phyloP scores from a whole-genome alignment of 2,329 filamentous ascomycete species.

The Stachybotrys chlorohalonatus region DNA sequence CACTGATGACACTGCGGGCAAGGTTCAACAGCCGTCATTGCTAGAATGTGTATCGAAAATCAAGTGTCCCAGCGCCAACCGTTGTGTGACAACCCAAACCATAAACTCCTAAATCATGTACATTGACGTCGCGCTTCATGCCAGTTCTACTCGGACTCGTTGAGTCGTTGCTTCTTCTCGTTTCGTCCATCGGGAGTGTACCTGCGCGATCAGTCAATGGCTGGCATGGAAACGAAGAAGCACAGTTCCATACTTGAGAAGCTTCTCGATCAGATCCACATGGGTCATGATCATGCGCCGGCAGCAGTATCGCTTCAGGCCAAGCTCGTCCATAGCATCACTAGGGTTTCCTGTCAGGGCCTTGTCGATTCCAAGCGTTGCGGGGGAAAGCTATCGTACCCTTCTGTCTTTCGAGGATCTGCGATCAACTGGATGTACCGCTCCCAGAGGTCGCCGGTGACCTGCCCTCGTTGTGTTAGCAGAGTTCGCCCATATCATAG shows the following conservation, averaged over 20 bases:
- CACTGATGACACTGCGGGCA: no score
- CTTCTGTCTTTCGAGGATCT: slow-evolving; percentile 58
- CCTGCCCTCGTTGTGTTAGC: slow-evolving; percentile 45
- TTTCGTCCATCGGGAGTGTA: slow-evolving; percentile 55
- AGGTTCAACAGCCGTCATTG: neutral
- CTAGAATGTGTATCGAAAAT: neutral
- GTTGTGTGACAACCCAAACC: slow-evolving; percentile 7
- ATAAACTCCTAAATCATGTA: slow-evolving; percentile 24
- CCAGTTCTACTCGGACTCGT: slow-evolving; percentile 20
- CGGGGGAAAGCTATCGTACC: slow-evolving; percentile 39
- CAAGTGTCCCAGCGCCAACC: neutral
- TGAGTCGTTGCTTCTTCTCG: slow-evolving; percentile 45
- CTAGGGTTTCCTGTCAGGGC: slow-evolving; percentile 36
- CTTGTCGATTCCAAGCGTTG: neutral
- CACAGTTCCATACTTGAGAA: slow-evolving; percentile 63
- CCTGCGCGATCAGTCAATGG: slow-evolving; percentile 20
- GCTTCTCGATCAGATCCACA: slow-evolving; percentile 96
- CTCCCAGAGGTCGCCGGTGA: slow-evolving; percentile 96
- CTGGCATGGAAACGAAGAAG: neutral
- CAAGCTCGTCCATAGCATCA: slow-evolving; percentile 91
- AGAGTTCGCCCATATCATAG: neutral
- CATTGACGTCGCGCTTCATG: slow-evolving; percentile 6
- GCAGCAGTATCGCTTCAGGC: slow-evolving; percentile 94
- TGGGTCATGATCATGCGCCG: slow-evolving; percentile 99
- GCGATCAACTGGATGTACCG: slow-evolving; percentile 85